Base-by-base conservation (phyloP, 345 rosid genomes). In the Durio zibethinus region DNA sequence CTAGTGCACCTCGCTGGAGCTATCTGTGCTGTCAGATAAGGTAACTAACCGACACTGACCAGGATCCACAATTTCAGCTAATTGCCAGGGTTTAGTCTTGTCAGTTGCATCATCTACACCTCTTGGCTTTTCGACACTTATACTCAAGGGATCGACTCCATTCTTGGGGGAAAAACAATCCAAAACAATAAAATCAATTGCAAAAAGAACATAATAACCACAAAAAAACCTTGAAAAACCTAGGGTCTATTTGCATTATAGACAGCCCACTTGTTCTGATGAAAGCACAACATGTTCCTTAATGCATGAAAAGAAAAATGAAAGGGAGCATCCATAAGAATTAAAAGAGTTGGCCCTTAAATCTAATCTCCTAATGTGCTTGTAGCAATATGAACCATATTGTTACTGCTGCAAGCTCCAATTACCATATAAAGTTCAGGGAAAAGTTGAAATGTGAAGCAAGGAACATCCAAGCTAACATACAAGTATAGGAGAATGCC, bases 71-170 rank as follows among this genome's bases (percentile, higher is more conserved):
- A 94, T 89, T 82, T 94, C 98, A 36, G 87, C 77, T 78, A 88
- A 85, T 80, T 89, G 93, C 95, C 91, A 91, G 15, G 95, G 87
- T 82, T 89, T 94, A 61, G 91, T 66, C 84, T 88, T 94, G 36
- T 91, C 98, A 62, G 68, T 74, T 53, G 81, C 74, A n/a, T 91
- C 98, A 53, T 94, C 97, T 47, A 83, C 75, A 53, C 74, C 77
- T 84, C 94, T 88, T 38, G 97, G 90, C 82, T 93, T 93, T 84
- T 94, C 98, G 78, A 85, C 72, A 81, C 85, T 86, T 90, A 97
- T 86, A 78, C 87, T 85, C 85, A 87, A 76, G 74, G 93, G 84
- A 79, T 91, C 97, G 73, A 93, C 87, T 76, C 95, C 98, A 87
- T 93, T 94, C 98, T 94, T 75, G 78, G 35, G 70, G 70, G 72